These are phyloP conservation scores for Plasmodium chabaudi DNA, from an alignment of 169 alveolate species.

Conservation along the genomic window DNA sequence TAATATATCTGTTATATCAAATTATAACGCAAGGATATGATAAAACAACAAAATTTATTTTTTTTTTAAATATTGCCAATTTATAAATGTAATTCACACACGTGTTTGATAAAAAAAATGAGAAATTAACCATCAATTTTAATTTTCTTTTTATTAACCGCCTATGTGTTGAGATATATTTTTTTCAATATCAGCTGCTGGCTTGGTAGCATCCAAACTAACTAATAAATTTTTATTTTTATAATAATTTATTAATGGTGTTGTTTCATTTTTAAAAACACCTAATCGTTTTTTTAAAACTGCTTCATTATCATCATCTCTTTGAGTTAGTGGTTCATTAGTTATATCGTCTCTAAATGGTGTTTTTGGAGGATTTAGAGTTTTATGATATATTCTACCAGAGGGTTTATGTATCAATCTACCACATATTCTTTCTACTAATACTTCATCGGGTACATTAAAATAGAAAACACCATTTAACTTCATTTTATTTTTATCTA, in stretches of 20 bases:
- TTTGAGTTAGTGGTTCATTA: constrained; percentile 77
- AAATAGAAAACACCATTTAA: constrained; percentile 90
- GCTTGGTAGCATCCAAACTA: constrained; percentile 80
- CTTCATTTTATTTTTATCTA: constrained; percentile 74
- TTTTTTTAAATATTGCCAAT: background rate
- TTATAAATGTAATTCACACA: background rate
- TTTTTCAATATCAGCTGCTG: constrained; percentile 76
- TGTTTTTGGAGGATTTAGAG: constrained; percentile 93
- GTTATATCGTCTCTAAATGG: constrained; percentile 93
- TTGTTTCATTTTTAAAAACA: constrained; percentile 80
- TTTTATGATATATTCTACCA: constrained; percentile 95
- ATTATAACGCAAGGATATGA: background rate
- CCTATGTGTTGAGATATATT: constrained; percentile 64
- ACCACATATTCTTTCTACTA: constrained; percentile 93
- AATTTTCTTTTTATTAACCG: constrained; percentile 1
- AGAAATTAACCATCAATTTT: background rate
- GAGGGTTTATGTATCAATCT: constrained; percentile 94
- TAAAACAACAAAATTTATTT: background rate
- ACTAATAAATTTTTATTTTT: constrained; percentile 75
- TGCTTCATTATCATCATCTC: constrained; percentile 81
- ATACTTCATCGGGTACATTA: constrained; percentile 90
- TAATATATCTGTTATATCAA: no score
- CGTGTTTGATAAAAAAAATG: background rate
- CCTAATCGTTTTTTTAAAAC: constrained; percentile 81
- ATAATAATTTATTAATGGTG: constrained; percentile 82